Evolutionary conservation across 2,329 filamentous ascomycete genomes (phyloP), one percentile per base, ranked within the genome.

Genomic region (Cercospora citrullina): DNA sequence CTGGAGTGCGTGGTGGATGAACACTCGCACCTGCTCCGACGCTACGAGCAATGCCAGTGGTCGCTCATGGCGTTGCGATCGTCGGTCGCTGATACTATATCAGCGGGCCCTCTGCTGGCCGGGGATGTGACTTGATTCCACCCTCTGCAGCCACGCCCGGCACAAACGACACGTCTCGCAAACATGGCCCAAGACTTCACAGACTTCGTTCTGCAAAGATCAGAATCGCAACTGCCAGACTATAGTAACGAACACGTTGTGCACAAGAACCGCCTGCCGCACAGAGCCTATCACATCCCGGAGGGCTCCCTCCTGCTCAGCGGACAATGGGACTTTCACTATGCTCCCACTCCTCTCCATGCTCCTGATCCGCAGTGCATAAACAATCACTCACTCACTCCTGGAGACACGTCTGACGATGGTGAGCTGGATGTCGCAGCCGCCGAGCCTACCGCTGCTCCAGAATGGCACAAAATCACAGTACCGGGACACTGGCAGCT

Each of bases 401-500:
- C 55, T 18, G 55, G 30, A 9, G 59, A 48, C 18, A 58, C 30
- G 1, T 31, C 48, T 12, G 26, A 61, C 18, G 61, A 57, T 26
- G 31, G 26, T 30, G 60, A 62, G 36, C 7, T 30, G 33, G 23
- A 45, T 16, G n/a, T 61, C 7, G 62, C 61, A 21, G 36, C 26
- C 39, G 14, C 51, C 12, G 57, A 60, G 12, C 21, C 42, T 10
- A 9, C 16, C 21, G 12, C 42, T 21, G 18, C 26, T 5, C 36
- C 51, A 12, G 18, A 67, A 64, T 87, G 86, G 83, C 78, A 80
- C 21, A 80, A 85, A 42, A 87, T 90, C 42, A 73, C 84, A 10
- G 89, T 91, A 0, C 89, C 89, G 0, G 87, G 87, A 3, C 87
- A 89, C 74, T 91, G 89, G 89, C 89, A 91, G 77, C 79, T 90